Conservation (phyloP, 768 basidiomycete species). For the Termitomyces bulborhizus region DNA sequence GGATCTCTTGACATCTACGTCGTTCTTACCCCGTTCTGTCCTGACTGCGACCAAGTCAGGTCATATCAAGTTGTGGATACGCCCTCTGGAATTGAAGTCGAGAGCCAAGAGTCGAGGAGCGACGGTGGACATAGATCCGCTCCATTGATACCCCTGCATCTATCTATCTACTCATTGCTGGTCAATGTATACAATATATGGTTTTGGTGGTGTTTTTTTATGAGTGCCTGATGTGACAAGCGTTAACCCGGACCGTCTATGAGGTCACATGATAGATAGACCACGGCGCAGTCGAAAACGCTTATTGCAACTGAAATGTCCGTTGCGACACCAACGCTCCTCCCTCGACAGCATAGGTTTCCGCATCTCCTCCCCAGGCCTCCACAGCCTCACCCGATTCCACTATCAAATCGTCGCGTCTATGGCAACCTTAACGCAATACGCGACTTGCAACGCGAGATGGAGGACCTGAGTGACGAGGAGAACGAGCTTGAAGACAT, state of each 20-base stretch:
- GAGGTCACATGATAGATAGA: no score
- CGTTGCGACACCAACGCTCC: slow-evolving; percentile 61
- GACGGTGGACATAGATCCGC: slow-evolving; percentile 11
- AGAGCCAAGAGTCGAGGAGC: slow-evolving; percentile 16
- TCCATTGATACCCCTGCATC: not conserved
- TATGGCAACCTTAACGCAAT: slow-evolving; percentile 55
- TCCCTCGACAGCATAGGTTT: slow-evolving; percentile 57
- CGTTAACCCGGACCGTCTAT: no score
- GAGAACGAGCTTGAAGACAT: slow-evolving; percentile 76
- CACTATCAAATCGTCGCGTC: slow-evolving; percentile 44
- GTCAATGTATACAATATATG: slow-evolving; percentile 2
- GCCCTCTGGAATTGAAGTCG: slow-evolving; percentile 54
- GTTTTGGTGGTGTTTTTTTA: not conserved
- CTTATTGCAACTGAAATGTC: slow-evolving; percentile 23
- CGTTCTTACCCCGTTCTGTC: slow-evolving; percentile 73
- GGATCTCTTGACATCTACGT: slow-evolving; percentile 69
- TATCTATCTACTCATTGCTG: not conserved
- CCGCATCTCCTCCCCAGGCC: slow-evolving; percentile 61
- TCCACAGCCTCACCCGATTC: slow-evolving; percentile 60
- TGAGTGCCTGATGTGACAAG: no score
- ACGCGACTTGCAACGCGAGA: slow-evolving; percentile 68
- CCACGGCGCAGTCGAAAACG: no score
- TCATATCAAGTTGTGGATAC: slow-evolving; percentile 78
- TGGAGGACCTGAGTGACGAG: slow-evolving; percentile 82
- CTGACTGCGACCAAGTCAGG: slow-evolving; percentile 77